Percentiles rank a stretch among this genome's conserved stretches.
Conservation (phyloP, 2,329 filamentous ascomycete genomes). For the Xylaria sp. region DNA sequence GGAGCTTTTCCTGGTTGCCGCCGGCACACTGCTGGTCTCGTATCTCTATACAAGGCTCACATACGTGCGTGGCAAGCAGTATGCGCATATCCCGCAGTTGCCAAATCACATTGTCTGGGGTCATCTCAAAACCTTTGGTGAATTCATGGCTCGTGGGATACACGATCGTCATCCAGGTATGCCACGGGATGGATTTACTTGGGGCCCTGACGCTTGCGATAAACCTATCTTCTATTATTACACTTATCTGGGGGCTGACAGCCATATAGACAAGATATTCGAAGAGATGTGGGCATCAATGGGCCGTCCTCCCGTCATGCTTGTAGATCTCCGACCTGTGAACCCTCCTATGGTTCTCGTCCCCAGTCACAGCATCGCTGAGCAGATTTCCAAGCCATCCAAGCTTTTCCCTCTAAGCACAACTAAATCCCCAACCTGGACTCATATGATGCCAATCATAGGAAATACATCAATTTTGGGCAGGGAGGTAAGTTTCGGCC, state of each 20-base stretch:
- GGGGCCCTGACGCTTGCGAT: neutral
- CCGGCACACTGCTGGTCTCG: slow-evolving; percentile 5
- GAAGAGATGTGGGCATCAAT: slow-evolving; percentile 26
- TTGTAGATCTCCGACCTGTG: slow-evolving; percentile 26
- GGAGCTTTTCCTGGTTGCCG: slow-evolving; percentile 9
- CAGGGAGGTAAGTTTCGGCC: slow-evolving; percentile 19
- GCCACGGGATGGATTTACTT: neutral
- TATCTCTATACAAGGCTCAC: slow-evolving; percentile 19
- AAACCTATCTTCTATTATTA: neutral
- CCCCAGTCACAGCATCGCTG: slow-evolving; percentile 22
- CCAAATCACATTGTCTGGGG: slow-evolving; percentile 18
- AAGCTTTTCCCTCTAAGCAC: slow-evolving; percentile 22
- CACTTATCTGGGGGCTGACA: neutral
- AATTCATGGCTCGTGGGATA: slow-evolving; percentile 40
- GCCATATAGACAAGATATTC: slow-evolving; percentile 20
- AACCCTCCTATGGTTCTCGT: slow-evolving; percentile 24
- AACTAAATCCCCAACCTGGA: slow-evolving; percentile 23
- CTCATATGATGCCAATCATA: slow-evolving; percentile 23
- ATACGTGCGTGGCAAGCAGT: slow-evolving; percentile 20
- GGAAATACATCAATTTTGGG: slow-evolving; percentile 18
- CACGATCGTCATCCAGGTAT: slow-evolving; percentile 19
- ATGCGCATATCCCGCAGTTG: slow-evolving; percentile 22
- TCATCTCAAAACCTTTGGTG: slow-evolving; percentile 22
- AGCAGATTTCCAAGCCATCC: slow-evolving; percentile 25
- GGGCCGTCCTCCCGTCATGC: slow-evolving; percentile 24